These are phyloP conservation scores for Tuber borchii DNA, from an alignment of 495 filamentous ascomycete genomes.

Conservation along the genomic window DNA sequence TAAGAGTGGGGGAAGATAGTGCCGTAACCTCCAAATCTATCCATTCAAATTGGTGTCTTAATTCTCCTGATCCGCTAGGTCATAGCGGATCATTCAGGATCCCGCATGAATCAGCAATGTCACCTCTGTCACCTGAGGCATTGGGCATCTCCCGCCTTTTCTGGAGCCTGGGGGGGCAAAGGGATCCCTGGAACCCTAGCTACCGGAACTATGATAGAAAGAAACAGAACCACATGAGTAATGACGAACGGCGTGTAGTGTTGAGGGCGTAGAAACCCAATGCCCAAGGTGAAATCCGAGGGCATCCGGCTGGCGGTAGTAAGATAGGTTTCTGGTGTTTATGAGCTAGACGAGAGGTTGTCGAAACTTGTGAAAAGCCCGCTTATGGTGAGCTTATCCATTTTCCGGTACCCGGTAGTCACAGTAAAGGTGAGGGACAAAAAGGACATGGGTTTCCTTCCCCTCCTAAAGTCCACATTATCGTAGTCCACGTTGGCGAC, in stretches of 20 bases:
- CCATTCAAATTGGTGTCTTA: neutral
- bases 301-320: neutral
- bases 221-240: neutral
- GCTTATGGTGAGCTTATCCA: neutral
- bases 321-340: neutral
- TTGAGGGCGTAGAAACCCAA: neutral
- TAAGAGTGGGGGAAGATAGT: neutral
- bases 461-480: neutral
- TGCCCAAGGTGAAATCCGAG: neutral
- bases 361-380: neutral
- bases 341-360: neutral
- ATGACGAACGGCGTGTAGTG: neutral
- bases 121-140: neutral
- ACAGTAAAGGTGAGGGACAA: neutral
- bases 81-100: neutral
- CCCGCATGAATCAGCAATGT: neutral
- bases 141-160: neutral
- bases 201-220: neutral
- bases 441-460: neutral
- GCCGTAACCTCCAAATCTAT: neutral
- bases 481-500: neutral
- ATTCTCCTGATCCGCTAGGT: neutral
- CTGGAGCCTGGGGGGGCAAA: neutral
- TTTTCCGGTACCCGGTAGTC: neutral
- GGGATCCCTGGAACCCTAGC: neutral